Base-by-base conservation (phyloP, 2,329 filamentous ascomycete species). In the Aspergillus versicolor region DNA sequence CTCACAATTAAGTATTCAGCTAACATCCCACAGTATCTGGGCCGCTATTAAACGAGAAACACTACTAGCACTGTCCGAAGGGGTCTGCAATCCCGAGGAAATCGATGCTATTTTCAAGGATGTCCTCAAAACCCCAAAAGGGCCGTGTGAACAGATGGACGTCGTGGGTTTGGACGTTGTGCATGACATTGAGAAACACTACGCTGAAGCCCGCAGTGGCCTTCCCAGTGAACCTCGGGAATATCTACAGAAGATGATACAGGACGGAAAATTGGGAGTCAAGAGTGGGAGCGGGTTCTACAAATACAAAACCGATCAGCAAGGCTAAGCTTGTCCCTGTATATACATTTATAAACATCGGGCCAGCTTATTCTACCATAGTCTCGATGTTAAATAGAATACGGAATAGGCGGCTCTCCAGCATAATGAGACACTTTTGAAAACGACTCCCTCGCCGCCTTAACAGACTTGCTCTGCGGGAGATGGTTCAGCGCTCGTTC, bases 91-190 rank as follows among this genome's bases (percentile, higher is more conserved):
- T 0, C 73, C 75, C 1, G 56, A 69, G 13, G 74, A 77, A 47
- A 69, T 77, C 2, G 74, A 77, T 59, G 59, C 59, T 0, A 70
- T 76, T 6, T 77, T 71, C 64, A 72, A 73, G 42, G 65, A 70
- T 22, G 69, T 75, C 21, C 61, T 75, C 12, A 71, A 73, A 32
- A 70, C 69, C 0, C 63, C 67, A 7, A 70, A 69, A 34, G 74
- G 75, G 0, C 73, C 73, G 0, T 77, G 71, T 61, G 72, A 71
- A 46, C 67, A 71, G 56, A 77, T 78, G 75, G 75, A 77, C 56
- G 64, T 70, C 3, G 73, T 76, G 21, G 75, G 75, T 0, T 48
- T 78, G 22, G 74, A 77, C 60, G 74, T 75, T 2, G 72, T 78
- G 0, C 63, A 69, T 13, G 69, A 73, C 8, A 37, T 37, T 6